These are phyloP conservation scores for Talaromyces sp. DNA, from an alignment of 2,329 filamentous ascomycete genomes.

Conservation along the genomic window DNA sequence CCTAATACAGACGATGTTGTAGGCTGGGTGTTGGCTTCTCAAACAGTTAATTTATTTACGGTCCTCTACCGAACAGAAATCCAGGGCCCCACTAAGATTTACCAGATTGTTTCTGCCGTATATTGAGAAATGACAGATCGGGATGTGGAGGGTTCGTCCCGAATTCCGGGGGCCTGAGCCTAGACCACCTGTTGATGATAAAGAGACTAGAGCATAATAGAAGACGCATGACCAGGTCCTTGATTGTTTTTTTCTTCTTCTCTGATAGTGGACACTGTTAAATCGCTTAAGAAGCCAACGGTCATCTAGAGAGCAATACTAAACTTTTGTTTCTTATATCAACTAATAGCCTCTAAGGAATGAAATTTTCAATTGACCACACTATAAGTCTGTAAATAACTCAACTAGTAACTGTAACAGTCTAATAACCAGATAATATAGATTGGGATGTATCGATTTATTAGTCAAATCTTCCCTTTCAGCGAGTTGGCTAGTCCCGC, in stretches of 20 bases:
- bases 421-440: neutral
- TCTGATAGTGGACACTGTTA: neutral
- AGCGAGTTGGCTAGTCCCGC: conserved; percentile 40
- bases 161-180: neutral
- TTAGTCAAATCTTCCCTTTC: conserved; percentile 22
- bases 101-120: too few relatives aligned
- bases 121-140: neutral
- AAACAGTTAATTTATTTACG: too few relatives aligned
- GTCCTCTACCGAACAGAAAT: too few relatives aligned
- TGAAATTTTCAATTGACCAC: neutral
- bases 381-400: neutral
- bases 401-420: neutral
- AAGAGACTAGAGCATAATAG: neutral
- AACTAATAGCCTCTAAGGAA: neutral
- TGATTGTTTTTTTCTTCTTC: too few relatives aligned
- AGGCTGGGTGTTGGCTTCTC: too few relatives aligned
- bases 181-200: neutral
- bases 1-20: too few relatives aligned
- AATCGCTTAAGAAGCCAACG: neutral
- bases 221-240: neutral
- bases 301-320: neutral
- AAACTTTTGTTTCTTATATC: neutral
- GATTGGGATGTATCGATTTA: neutral
- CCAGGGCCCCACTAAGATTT: too few relatives aligned
- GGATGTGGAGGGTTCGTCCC: neutral